These are phyloP conservation scores for Oryza brachyantha DNA, from an alignment of 176 grass and related monocot genomes.

Conservation along the genomic window DNA sequence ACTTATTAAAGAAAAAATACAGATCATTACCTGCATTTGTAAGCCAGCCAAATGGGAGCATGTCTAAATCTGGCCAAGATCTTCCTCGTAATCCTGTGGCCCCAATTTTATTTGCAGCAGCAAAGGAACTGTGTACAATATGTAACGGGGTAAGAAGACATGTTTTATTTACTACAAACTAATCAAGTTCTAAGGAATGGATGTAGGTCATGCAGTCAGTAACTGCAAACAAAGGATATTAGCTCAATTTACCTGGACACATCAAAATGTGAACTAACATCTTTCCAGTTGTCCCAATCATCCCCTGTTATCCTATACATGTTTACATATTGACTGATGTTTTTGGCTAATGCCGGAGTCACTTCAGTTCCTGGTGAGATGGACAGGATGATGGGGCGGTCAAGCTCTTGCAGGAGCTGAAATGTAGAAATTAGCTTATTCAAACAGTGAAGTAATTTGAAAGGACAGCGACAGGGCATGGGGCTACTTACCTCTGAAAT, in stretches of 20 bases:
- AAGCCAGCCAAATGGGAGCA: slow-evolving; percentile 94
- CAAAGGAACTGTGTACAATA: slow-evolving; percentile 57
- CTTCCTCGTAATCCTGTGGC: slow-evolving; percentile 67
- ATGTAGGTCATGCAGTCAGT: slow-evolving; percentile 6
- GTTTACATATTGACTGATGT: slow-evolving; percentile 62
- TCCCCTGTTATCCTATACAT: slow-evolving; percentile 92
- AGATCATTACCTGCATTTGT: slow-evolving; percentile 60
- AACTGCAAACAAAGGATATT: slow-evolving; percentile 12
- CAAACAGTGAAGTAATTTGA: background rate
- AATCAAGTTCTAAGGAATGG: slow-evolving; percentile 5
- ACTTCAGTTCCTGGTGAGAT: slow-evolving; percentile 73
- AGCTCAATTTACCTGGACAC: slow-evolving; percentile 57
- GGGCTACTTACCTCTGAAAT: slow-evolving; percentile 65
- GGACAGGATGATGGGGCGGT: slow-evolving; percentile 66
- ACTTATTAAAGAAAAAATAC: background rate
- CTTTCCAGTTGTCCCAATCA: slow-evolving; percentile 88
- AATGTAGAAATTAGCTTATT: slow-evolving; percentile 34
- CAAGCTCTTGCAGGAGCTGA: slow-evolving; percentile 73
- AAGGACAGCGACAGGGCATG: background rate
- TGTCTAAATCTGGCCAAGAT: slow-evolving; percentile 96
- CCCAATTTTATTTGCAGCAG: slow-evolving; percentile 69
- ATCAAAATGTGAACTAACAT: slow-evolving; percentile 76
- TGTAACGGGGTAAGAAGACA: slow-evolving; percentile 9
- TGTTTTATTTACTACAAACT: slow-evolving; percentile 6
- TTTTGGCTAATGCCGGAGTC: slow-evolving; percentile 59